phyloP scores from a whole-genome alignment of 371 early-diverging fungal species.

The Mucor mucedo region DNA sequence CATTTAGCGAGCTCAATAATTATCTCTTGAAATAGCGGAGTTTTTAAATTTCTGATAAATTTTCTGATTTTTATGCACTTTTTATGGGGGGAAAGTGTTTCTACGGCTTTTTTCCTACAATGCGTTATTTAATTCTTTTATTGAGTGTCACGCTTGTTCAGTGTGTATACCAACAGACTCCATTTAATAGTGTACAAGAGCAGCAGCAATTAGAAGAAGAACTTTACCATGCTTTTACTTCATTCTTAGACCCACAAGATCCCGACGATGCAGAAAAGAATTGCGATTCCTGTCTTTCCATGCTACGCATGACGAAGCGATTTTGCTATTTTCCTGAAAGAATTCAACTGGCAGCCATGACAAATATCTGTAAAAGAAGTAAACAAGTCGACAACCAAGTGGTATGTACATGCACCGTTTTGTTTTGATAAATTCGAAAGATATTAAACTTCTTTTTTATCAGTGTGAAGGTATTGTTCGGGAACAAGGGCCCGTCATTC shows the following conservation, averaged over 20 bases:
- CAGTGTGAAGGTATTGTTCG: conserved; percentile 55
- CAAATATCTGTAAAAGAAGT: conserved; percentile 40
- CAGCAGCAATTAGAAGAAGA: conserved; percentile 72
- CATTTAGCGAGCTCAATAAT: no score
- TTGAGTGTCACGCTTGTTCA: conserved; percentile 1
- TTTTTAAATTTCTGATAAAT: no score
- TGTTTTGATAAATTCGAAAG: neutral
- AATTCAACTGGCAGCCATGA: conserved; percentile 34
- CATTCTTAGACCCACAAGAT: conserved; percentile 5
- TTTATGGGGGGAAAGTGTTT: no score
- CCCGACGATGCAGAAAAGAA: conserved; percentile 17
- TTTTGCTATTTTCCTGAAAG: conserved; percentile 43
- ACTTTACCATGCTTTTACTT: neutral
- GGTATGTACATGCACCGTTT: conserved; percentile 25
- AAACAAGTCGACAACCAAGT: conserved; percentile 43
- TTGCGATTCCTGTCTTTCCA: conserved; percentile 45
- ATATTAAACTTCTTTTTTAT: neutral
- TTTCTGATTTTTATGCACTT: no score
- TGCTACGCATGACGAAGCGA: conserved; percentile 40
- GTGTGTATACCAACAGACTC: neutral
- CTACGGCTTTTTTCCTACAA: neutral
- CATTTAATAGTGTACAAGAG: conserved; percentile 21
- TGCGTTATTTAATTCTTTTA: neutral
- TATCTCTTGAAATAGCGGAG: no score
- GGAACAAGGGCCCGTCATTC: conserved; percentile 53